These are phyloP conservation scores for Lactarius indigo DNA, from an alignment of 768 basidiomycete species.

Conservation along the genomic window DNA sequence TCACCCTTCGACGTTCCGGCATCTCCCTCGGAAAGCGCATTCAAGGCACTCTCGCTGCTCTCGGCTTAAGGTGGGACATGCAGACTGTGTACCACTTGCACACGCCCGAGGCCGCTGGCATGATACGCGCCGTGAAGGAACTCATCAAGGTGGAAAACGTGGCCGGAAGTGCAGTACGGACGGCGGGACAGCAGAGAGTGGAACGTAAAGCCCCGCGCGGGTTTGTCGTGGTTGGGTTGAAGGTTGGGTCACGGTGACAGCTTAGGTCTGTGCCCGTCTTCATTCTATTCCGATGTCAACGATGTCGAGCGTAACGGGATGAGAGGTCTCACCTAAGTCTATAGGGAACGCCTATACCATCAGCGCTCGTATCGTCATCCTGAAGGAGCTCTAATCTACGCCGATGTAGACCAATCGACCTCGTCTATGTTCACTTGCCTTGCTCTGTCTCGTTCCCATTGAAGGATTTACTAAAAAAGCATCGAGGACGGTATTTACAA, in stretches of 20 bases:
- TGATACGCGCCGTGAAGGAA: constrained; percentile 86
- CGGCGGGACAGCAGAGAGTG: constrained; percentile 59
- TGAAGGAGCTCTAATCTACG: too few species aligned
- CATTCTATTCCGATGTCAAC: background rate
- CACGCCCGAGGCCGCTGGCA: constrained; percentile 80
- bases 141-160: constrained; percentile 87
- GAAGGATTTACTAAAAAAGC: too few species aligned
- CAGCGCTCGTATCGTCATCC: background rate
- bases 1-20: constrained; percentile 86
- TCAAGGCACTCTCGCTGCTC: constrained; percentile 58
- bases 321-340: too few species aligned
- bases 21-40: constrained; percentile 66
- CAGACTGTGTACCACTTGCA: too few species aligned
- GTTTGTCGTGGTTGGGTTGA: constrained; percentile 50
- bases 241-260: background rate
- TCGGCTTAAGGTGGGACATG: constrained; percentile 52
- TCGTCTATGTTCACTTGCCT: background rate
- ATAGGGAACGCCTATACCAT: background rate
- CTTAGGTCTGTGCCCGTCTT: background rate
- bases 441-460: too few species aligned
- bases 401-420: background rate
- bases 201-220: constrained; percentile 67
- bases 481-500: background rate
- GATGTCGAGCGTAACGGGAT: background rate
- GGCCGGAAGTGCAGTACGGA: constrained; percentile 57